phyloP scores from a whole-genome alignment of 1,139 yeast species.

The Debaryomyces sp. region DNA sequence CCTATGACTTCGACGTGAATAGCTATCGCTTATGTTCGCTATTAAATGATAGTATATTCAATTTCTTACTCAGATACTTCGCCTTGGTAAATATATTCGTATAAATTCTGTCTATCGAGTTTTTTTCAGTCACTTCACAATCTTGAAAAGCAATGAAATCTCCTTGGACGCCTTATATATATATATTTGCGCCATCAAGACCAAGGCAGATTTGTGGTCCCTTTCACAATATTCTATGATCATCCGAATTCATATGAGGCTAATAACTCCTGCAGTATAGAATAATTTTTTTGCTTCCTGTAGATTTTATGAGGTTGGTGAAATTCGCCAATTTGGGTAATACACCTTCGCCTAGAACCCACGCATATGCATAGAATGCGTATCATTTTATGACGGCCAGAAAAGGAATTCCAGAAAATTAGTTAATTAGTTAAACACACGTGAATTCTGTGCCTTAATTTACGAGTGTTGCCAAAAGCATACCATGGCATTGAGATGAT shows the following conservation, averaged over 20 bases:
- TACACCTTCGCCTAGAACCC: background rate
- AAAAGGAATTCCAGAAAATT: background rate
- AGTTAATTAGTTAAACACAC: background rate
- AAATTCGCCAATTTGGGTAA: background rate
- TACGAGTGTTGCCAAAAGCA: too few relatives aligned
- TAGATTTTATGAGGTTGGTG: background rate
- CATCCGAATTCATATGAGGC: background rate
- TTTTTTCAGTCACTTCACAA: too few relatives aligned
- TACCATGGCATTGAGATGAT: too few relatives aligned
- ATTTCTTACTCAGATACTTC: background rate
- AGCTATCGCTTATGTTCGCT: background rate
- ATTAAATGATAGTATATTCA: background rate
- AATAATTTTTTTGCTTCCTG: background rate
- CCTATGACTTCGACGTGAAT: background rate
- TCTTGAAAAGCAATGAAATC: too few relatives aligned
- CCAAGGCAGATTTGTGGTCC: background rate
- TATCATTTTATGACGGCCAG: background rate
- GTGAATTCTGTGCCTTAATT: background rate
- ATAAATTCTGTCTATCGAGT: too few relatives aligned
- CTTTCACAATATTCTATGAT: background rate
- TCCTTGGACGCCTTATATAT: background rate
- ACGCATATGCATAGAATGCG: background rate
- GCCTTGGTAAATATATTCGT: background rate
- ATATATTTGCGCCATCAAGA: background rate
- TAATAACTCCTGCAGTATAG: background rate